Base-by-base conservation (phyloP, 371 early-diverging fungal genomes). In the Nematocida sp. region DNA sequence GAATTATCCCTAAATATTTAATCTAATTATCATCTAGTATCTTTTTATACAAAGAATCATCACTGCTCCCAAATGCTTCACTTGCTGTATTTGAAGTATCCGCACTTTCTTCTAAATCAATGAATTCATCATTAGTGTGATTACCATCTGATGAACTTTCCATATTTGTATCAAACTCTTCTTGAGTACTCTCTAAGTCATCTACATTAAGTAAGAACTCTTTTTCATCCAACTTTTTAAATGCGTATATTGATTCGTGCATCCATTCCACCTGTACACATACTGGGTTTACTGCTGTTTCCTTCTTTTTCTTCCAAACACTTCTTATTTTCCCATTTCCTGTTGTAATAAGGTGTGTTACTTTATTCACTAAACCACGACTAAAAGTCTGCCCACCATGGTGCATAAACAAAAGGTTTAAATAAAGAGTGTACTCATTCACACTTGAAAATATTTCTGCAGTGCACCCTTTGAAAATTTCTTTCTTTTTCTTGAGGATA, bases 401-500 rank as follows among this genome's bases (percentile, higher is more conserved):
- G 62, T 78, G 69, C 61, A 42, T 39, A 70, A 78, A 67, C n/a
- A 78, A 62, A 4, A 40, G 5, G 1, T 23, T n/a, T 6, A 56
- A 40, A 60, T 69, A 71, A 15, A 15, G 20, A 0, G 58, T 54
- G 13, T 18, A 44, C 15, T 78, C 80, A 15, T 55, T 67, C 40
- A 13, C n/a, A 20, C 55, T 9, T 27, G 70, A 4, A 70, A 71
- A 40, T 18, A 78, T 50, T 18, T 39, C 4, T 15, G 60, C 69
- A 4, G 52, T 42, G 56, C 80, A 78, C 25, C 80, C 80, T 0
- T 40, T 45, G 70, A 83, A 83, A 25, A 83, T 61, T 23, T 73
- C 64, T 67, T 76, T 83, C 23, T 52, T 76, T 33, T 66, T 47
- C 3, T 27, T 18, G 5, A 83, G 62, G 46, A 83, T 83, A 9